Conservation (phyloP, 2,329 filamentous ascomycete species). For the Fusarium napiforme region DNA sequence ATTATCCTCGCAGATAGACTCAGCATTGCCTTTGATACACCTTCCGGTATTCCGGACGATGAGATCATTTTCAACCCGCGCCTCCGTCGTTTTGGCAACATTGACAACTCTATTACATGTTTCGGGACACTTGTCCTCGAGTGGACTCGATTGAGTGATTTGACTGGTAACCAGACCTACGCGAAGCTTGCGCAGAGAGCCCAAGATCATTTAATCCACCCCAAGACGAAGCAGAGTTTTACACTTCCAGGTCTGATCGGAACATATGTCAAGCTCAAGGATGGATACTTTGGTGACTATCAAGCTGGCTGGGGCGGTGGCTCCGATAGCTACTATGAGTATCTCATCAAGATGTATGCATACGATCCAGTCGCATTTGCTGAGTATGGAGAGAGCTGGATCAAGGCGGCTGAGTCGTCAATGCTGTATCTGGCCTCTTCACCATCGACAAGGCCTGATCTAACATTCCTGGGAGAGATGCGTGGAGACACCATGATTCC, state of each 20-base stretch:
- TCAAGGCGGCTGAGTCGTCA: background rate
- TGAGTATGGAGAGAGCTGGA: constrained; percentile 2
- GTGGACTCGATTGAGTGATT: constrained; percentile 35
- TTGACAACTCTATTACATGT: constrained; percentile 34
- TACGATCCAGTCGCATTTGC: constrained; percentile 28
- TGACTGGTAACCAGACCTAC: constrained; percentile 25
- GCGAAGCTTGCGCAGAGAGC: constrained; percentile 26
- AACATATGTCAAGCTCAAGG: constrained; percentile 6
- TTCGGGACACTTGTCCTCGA: constrained; percentile 33
- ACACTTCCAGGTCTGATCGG: constrained; percentile 27
- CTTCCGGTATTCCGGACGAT: constrained; percentile 34
- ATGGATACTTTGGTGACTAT: constrained; percentile 30
- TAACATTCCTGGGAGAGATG: constrained; percentile 9
- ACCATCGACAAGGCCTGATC: background rate
- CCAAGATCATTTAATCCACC: constrained; percentile 16
- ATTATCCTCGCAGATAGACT: constrained; percentile 21
- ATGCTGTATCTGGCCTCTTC: constrained; percentile 8
- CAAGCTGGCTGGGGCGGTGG: constrained; percentile 36
- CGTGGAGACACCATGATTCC: background rate
- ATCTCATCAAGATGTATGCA: constrained; percentile 39
- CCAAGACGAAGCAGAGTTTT: constrained; percentile 18
- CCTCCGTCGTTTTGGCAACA: constrained; percentile 9
- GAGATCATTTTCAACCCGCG: constrained; percentile 33
- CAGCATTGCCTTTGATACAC: constrained; percentile 35
- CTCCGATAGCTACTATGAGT: constrained; percentile 38